A percentile compares a stretch with the other conserved stretches of the same genome.
Evolutionary conservation across 2,329 filamentous ascomycete genomes (phyloP).

Genomic region (Penicillium occitanis): DNA sequence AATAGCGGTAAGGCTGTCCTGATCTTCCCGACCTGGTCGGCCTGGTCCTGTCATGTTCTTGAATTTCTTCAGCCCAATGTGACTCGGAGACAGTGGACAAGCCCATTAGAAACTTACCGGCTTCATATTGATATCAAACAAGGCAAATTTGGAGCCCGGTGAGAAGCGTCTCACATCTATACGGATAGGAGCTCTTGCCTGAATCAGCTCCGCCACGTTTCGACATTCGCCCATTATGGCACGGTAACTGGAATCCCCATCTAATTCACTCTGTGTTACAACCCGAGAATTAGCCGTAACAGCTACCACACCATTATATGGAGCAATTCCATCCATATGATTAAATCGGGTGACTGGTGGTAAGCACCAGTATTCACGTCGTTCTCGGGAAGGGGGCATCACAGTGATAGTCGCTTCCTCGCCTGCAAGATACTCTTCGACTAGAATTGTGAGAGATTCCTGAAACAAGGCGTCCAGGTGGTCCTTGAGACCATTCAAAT

Average conservation of each 20-base stretch:
- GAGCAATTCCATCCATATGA: constrained; percentile 49
- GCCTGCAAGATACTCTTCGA: background rate
- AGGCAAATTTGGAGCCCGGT: background rate
- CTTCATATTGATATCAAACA: background rate
- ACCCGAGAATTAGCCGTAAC: constrained; percentile 51
- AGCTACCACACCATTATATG: constrained; percentile 52
- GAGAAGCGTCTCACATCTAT: background rate
- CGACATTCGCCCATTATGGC: background rate
- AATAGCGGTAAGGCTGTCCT: background rate
- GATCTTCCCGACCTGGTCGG: background rate
- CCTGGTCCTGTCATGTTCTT: background rate
- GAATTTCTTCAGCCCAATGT: background rate
- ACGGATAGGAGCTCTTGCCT: background rate
- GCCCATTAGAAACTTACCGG: background rate
- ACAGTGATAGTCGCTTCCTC: background rate
- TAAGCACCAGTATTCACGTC: background rate
- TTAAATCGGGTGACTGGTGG: constrained; percentile 30
- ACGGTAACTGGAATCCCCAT: background rate
- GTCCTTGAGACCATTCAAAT: background rate
- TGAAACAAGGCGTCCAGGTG: background rate
- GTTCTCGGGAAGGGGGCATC: background rate
- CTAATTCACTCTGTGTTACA: constrained; percentile 33
- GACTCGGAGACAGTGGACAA: background rate
- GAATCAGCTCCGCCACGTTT: background rate
- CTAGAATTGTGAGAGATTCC: background rate